These are phyloP conservation scores for Hericium alpestre DNA, from an alignment of 768 basidiomycete species.

Conservation along the genomic window DNA sequence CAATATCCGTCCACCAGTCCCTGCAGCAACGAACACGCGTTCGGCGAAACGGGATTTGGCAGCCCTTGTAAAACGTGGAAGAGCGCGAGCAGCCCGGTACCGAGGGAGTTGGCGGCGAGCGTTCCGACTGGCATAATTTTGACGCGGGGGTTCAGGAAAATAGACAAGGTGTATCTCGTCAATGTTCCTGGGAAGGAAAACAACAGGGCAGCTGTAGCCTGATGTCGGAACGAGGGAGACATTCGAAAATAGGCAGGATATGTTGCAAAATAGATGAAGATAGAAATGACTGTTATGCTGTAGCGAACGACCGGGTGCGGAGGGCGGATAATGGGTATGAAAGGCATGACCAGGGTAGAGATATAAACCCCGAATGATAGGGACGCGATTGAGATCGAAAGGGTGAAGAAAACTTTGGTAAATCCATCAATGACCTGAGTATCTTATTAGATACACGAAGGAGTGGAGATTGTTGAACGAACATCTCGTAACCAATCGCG, in stretches of 20 bases:
- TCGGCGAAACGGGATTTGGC: slow-evolving; percentile 30
- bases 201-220: slow-evolving; percentile 78
- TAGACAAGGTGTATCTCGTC: slow-evolving; percentile 70
- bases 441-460: slow-evolving; percentile 4
- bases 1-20: slow-evolving; percentile 89
- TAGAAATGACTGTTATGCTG: slow-evolving; percentile 39
- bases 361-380: slow-evolving; percentile 65
- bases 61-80: slow-evolving; percentile 64
- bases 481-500: slow-evolving; percentile 68
- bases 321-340: slow-evolving; percentile 31
- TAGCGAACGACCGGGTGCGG: slow-evolving; percentile 38
- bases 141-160: slow-evolving; percentile 54
- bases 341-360: slow-evolving; percentile 30
- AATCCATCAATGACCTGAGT: slow-evolving; percentile 79
- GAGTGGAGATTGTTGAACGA: slow-evolving; percentile 17
- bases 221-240: slow-evolving; percentile 55
- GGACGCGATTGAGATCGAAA: slow-evolving; percentile 67
- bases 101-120: slow-evolving; percentile 60
- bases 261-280: slow-evolving; percentile 63
- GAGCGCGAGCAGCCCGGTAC: slow-evolving; percentile 72
- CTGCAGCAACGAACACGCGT: slow-evolving; percentile 64
- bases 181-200: slow-evolving; percentile 87
- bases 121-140: slow-evolving; percentile 70
- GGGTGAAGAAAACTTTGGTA: slow-evolving; percentile 68
- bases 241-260: slow-evolving; percentile 73